A percentile compares a stretch with the other conserved stretches of the same genome.
These are phyloP conservation scores for Fusarium sp. DNA, from an alignment of 2,329 filamentous ascomycete species.

Conservation along the genomic window DNA sequence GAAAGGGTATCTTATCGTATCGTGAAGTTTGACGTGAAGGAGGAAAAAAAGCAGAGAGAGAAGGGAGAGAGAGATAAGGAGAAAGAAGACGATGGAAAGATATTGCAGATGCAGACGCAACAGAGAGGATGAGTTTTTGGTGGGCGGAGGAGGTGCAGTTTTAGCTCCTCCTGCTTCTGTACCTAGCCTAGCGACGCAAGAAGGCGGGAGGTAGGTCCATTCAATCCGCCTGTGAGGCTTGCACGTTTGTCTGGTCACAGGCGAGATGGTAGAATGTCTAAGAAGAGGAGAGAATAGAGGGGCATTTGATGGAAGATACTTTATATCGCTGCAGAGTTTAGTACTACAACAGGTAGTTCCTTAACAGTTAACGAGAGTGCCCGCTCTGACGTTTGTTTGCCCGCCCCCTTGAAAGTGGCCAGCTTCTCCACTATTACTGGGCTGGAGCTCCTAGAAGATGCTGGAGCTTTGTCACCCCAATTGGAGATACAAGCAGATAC, in stretches of 20 bases:
- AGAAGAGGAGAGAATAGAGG: conserved; percentile 55
- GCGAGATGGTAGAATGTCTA: conserved; percentile 51
- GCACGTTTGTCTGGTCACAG: conserved; percentile 34
- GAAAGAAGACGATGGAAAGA: conserved; percentile 23
- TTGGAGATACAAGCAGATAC: conserved; percentile 7
- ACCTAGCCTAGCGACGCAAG: conserved; percentile 9
- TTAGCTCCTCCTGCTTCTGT: conserved; percentile 32
- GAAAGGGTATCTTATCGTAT: conserved; percentile 44
- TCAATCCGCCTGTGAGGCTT: conserved; percentile 32
- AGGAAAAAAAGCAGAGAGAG: conserved; percentile 13
- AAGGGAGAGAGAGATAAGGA: conserved; percentile 18
- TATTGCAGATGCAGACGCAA: conserved; percentile 35
- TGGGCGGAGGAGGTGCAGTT: conserved; percentile 42
- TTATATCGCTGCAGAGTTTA: background rate
- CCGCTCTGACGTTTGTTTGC: conserved; percentile 35
- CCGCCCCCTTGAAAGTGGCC: conserved; percentile 11
- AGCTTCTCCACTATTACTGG: conserved; percentile 37
- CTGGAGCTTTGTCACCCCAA: conserved; percentile 35
- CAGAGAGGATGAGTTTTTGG: conserved; percentile 41
- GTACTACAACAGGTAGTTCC: background rate
- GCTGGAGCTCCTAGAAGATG: conserved; percentile 40
- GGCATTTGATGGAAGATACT: conserved; percentile 39
- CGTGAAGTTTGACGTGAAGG: conserved; percentile 27
- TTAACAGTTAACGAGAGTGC: conserved; percentile 12
- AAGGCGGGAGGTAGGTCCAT: background rate